phyloP scores from a whole-genome alignment of 2,329 filamentous ascomycete genomes.

The Aspergillus oerlinghausenensis region DNA sequence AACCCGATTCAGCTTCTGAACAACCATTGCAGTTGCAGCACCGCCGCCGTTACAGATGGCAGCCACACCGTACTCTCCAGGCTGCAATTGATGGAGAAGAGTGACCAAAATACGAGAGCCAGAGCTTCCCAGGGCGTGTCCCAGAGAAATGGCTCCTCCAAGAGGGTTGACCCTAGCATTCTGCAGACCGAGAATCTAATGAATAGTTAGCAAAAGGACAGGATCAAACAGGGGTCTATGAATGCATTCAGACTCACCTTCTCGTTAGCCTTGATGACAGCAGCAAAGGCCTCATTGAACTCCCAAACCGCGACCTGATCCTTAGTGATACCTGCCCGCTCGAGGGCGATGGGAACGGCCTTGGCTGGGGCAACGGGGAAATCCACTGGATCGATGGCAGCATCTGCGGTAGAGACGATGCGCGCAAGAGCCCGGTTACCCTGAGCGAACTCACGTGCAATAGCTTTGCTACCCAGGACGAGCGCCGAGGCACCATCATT shows the following conservation, averaged over 20 bases:
- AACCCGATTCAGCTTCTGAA: constrained; percentile 67
- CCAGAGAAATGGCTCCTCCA: constrained; percentile 86
- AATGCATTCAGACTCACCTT: constrained; percentile 53
- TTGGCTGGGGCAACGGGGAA: constrained; percentile 91
- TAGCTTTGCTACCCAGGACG: constrained; percentile 73
- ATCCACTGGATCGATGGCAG: constrained; percentile 83
- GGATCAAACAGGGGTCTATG: background rate
- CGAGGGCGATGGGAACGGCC: constrained; percentile 83
- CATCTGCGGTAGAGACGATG: constrained; percentile 82
- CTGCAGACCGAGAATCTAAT: constrained; percentile 71
- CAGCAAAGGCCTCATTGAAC: constrained; percentile 97
- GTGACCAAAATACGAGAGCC: constrained; percentile 88
- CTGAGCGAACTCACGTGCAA: constrained; percentile 74
- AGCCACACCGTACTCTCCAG: constrained; percentile 89
- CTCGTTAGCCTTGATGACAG: constrained; percentile 89
- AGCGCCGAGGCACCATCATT: constrained; percentile 93
- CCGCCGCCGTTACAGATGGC: constrained; percentile 97
- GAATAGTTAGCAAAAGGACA: constrained; percentile 6
- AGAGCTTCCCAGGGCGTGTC: constrained; percentile 89
- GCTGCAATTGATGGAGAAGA: constrained; percentile 82
- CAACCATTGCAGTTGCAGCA: constrained; percentile 83
- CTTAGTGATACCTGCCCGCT: constrained; percentile 83
- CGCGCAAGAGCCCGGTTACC: constrained; percentile 79
- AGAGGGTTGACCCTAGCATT: constrained; percentile 78
- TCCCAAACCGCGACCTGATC: constrained; percentile 94